Percentiles rank a stretch among this genome's conserved stretches.
phyloP scores from a whole-genome alignment of 495 filamentous ascomycete species.

The Penicillium angulare region DNA sequence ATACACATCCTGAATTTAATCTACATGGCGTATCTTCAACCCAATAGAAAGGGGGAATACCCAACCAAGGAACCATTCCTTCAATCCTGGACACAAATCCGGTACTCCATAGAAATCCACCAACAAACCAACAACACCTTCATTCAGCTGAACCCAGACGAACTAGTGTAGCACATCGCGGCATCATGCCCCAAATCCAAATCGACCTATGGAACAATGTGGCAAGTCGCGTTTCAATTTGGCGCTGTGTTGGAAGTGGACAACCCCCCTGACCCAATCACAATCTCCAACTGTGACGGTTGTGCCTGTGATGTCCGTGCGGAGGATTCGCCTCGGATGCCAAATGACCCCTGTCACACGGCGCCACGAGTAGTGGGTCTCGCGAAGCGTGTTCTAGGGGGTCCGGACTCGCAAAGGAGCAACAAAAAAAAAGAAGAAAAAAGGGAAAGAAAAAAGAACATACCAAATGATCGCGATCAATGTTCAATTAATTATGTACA shows the following conservation, averaged over 20 bases:
- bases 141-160: background rate
- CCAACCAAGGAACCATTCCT: no score
- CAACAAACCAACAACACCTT: no score
- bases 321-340: conserved; percentile 10
- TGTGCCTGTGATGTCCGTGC: no score
- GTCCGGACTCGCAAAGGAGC: background rate
- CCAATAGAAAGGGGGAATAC: no score
- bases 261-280: no score
- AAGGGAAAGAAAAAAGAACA: background rate
- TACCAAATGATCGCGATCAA: background rate
- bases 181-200: background rate
- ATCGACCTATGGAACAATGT: conserved; percentile 14
- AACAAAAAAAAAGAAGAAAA: conserved; percentile 3
- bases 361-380: conserved; percentile 19
- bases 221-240: conserved; percentile 25
- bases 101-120: no score
- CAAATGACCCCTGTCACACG: conserved; percentile 25
- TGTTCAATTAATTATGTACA: background rate
- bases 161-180: background rate
- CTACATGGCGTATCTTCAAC: no score
- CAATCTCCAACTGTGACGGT: no score
- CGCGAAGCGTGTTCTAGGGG: conserved; percentile 21
- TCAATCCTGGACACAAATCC: no score
- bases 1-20: no score
- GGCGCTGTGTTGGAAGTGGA: conserved; percentile 13